Evolutionary conservation across 495 filamentous ascomycete genomes (phyloP), one percentile per base, ranked within the genome.

Genomic region (Podospora comata): DNA sequence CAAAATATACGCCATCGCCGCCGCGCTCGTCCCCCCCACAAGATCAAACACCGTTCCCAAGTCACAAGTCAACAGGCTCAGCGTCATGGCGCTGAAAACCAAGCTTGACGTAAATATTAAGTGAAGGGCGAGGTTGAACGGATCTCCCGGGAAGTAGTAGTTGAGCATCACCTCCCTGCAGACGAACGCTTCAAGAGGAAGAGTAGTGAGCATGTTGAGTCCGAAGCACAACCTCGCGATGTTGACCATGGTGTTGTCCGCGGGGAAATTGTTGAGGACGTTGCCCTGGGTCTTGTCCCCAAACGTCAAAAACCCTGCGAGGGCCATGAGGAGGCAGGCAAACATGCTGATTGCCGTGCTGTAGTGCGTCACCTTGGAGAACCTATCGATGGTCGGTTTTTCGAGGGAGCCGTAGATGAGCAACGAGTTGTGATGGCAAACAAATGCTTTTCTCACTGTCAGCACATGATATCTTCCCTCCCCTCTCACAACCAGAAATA

Each of bases 131-230:
- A 92, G 87, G 74, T 91, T 91, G 78, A 91, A 93, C 0, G 90
- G 90, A 70, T 93, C 89, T 69, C 79, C 80, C 19, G 81, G 91
- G 78, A 92, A 97, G 79, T 88, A 99, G 80, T 97, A 99, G 60
- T 91, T 94, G 44, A 91, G 86, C 90, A 98, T 96, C 56, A 98
- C 95, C 76, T 97, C 94, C 66, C 95, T 88, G 78, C 96, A 98
- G 58, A 99, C 95, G 77, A 99, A 99, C 7, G 92, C 92, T 81
- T 99, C 95, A 53, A 99, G 87, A 3, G 95, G 95, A 58, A 99
- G 82, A 2, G 95, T 99, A 5, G 95, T 98, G 69, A 99, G 87
- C 95, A 99, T 99, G 82, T 99, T 99, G 65, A 98, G 80, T 4
- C 96, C 95, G 71, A 99, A 97, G 76, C 92, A 97, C 72, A 99